phyloP scores from a whole-genome alignment of 2,329 filamentous ascomycete species.

The Penicillium concentricum region DNA sequence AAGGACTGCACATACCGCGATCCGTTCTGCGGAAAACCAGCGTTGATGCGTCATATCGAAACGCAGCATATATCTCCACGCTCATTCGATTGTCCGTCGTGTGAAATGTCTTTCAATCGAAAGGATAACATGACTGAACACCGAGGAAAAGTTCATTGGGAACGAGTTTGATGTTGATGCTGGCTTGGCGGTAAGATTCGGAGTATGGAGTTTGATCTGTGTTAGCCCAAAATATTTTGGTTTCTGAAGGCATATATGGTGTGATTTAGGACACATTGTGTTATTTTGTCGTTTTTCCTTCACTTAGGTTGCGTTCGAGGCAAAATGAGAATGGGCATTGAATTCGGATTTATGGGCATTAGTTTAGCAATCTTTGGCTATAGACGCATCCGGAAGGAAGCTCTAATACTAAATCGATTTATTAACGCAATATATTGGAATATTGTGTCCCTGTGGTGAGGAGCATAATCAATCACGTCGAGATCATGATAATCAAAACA shows the following conservation, averaged over 20 bases:
- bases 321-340: neutral
- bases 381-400: neutral
- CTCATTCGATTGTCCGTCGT: neutral
- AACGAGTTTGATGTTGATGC: neutral
- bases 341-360: neutral
- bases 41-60: neutral
- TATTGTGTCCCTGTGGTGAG: no score
- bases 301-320: neutral
- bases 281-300: neutral
- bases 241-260: no score
- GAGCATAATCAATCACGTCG: neutral
- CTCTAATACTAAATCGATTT: no score
- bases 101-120: neutral
- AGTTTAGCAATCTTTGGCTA: neutral
- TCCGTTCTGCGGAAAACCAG: neutral
- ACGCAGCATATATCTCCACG: neutral
- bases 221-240: neutral
- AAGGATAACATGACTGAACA: constrained; percentile 2
- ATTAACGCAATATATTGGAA: accelerated
- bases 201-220: neutral
- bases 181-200: neutral
- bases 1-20: neutral
- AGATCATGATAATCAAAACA: neutral
- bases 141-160: neutral
- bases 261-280: no score